Percentiles rank a stretch among this genome's conserved stretches.
These are phyloP conservation scores for Kodamaea leandrae DNA, from an alignment of 805 yeast genomes.

Conservation along the genomic window DNA sequence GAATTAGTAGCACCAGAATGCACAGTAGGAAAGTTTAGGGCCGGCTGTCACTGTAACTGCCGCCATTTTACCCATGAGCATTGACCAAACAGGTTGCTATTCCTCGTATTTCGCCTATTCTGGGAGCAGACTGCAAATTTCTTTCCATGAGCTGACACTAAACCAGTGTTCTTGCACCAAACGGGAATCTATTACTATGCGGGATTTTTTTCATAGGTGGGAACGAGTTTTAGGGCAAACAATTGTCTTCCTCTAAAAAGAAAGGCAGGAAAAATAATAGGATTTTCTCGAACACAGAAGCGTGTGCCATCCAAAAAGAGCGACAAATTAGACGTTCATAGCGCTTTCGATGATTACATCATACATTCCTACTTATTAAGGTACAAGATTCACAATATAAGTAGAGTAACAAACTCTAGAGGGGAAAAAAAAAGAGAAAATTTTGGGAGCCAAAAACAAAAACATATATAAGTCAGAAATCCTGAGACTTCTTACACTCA, in stretches of 20 bases:
- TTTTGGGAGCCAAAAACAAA: slow-evolving; percentile 1
- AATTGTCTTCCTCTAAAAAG: slow-evolving; percentile 1
- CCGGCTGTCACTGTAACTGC: background rate
- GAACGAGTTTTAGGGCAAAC: slow-evolving; percentile 5
- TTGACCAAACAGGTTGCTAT: background rate
- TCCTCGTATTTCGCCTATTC: slow-evolving; percentile 6
- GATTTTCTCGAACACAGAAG: slow-evolving; percentile 3
- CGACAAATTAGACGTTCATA: slow-evolving; percentile 1
- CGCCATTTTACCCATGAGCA: background rate
- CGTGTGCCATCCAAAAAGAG: slow-evolving; percentile 5
- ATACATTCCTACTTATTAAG: slow-evolving; percentile 4
- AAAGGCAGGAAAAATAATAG: slow-evolving; percentile 1
- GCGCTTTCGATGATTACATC: slow-evolving; percentile 6
- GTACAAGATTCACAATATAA: slow-evolving; percentile 5
- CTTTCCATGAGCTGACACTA: slow-evolving; percentile 7
- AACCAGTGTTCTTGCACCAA: background rate
- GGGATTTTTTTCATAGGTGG: slow-evolving; percentile 12
- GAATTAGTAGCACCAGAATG: no score
- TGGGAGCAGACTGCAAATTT: slow-evolving; percentile 7
- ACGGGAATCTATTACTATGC: slow-evolving; percentile 5
- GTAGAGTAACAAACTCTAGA: slow-evolving; percentile 1
- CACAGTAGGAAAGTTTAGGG: background rate
- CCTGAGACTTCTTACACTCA: background rate
- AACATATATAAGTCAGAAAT: slow-evolving; percentile 4
- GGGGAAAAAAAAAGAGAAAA: background rate